Percentiles rank a stretch among this genome's conserved stretches.
phyloP scores from a whole-genome alignment of 805 yeast genomes.

The Kodamaea kakaduensis region DNA sequence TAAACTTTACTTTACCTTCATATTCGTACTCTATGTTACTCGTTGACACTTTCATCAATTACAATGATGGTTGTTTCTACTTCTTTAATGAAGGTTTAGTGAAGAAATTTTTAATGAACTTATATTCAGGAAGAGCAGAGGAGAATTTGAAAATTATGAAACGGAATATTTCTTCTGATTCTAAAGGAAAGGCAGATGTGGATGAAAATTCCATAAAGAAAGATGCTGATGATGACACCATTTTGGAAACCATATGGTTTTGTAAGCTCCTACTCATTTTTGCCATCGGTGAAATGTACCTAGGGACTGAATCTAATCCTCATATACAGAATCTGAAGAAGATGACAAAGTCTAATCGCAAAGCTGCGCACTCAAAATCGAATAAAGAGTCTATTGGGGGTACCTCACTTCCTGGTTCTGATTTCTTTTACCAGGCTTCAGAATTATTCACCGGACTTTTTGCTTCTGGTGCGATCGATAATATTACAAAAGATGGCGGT shows the following conservation, averaged over 20 bases:
- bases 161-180: slow-evolving; percentile 25
- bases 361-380: slow-evolving; percentile 5
- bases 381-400: slow-evolving; percentile 13
- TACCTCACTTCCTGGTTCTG: slow-evolving; percentile 68
- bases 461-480: slow-evolving; percentile 77
- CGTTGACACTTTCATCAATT: slow-evolving; percentile 72
- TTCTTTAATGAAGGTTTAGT: slow-evolving; percentile 80
- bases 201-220: slow-evolving; percentile 41
- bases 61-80: slow-evolving; percentile 81
- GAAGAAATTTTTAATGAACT: slow-evolving; percentile 58
- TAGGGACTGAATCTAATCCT: slow-evolving; percentile 66
- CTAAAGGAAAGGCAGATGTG: slow-evolving; percentile 20
- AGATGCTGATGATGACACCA: slow-evolving; percentile 49
- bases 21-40: slow-evolving; percentile 71
- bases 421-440: slow-evolving; percentile 76
- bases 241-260: slow-evolving; percentile 75
- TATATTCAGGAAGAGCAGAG: slow-evolving; percentile 49
- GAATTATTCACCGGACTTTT: slow-evolving; percentile 71
- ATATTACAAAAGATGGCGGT: slow-evolving; percentile 74
- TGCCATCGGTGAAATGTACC: slow-evolving; percentile 79
- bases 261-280: slow-evolving; percentile 70
- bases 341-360: slow-evolving; percentile 10
- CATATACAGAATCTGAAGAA: slow-evolving; percentile 44
- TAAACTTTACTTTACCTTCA: slow-evolving; percentile 69
- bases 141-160: slow-evolving; percentile 37